A percentile compares a stretch with the other conserved stretches of the same genome.
Evolutionary conservation across 495 filamentous ascomycete genomes (phyloP).

Genomic region (Chaetomium cochliodes): DNA sequence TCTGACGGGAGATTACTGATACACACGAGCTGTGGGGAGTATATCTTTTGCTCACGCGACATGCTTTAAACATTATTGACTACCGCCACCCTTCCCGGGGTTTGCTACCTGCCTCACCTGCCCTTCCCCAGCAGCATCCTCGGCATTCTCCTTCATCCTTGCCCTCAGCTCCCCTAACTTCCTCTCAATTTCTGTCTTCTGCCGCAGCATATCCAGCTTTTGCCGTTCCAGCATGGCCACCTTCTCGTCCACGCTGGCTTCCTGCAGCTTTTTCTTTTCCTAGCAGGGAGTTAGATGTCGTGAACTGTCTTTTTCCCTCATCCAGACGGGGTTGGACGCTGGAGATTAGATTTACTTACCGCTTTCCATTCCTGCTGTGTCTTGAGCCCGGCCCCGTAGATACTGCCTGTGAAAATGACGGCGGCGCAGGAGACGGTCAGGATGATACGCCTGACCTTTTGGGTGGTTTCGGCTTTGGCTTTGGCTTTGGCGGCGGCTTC

Average conservation of each 20-base stretch:
- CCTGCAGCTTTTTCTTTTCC: slow-evolving; percentile 37
- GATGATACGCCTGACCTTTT: slow-evolving; percentile 25
- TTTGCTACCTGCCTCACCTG: background rate
- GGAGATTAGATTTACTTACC: slow-evolving; percentile 22
- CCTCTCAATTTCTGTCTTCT: slow-evolving; percentile 37
- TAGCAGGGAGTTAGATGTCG: background rate
- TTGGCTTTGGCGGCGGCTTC: background rate
- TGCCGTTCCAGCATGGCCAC: slow-evolving; percentile 39
- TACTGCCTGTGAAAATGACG: slow-evolving; percentile 49
- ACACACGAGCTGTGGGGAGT: no score
- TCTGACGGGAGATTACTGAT: background rate
- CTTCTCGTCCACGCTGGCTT: slow-evolving; percentile 38
- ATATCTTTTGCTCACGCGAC: no score
- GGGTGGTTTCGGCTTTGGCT: slow-evolving; percentile 15
- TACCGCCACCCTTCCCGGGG: no score
- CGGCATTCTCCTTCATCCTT: slow-evolving; percentile 27
- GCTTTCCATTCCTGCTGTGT: slow-evolving; percentile 44
- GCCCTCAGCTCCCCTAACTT: slow-evolving; percentile 40
- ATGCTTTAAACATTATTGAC: no score
- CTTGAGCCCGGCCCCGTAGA: slow-evolving; percentile 61
- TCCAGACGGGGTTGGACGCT: background rate
- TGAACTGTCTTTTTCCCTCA: background rate
- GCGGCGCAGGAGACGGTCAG: slow-evolving; percentile 51
- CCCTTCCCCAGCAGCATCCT: background rate
- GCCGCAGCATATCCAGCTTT: slow-evolving; percentile 33